Percentiles rank a stretch among this genome's conserved stretches.
Evolutionary conservation across 2,329 filamentous ascomycete species (phyloP).

Genomic region (Pseudocercospora fijiensis): DNA sequence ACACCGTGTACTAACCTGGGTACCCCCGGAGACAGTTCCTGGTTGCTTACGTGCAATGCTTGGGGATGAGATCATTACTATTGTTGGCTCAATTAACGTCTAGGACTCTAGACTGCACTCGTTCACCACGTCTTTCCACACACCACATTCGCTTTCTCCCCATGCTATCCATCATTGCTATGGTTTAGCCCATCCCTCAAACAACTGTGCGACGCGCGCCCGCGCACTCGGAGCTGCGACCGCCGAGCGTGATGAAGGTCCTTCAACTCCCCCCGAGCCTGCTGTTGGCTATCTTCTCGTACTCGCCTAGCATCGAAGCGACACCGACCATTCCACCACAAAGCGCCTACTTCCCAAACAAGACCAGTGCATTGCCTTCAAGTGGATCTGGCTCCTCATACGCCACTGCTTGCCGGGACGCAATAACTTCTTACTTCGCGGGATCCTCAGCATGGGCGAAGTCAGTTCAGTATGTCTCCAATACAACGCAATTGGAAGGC

Average conservation of each 20-base stretch:
- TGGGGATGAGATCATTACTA: neutral
- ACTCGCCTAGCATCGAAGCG: slow-evolving; percentile 1
- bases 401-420: slow-evolving; percentile 14
- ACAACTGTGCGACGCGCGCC: neutral
- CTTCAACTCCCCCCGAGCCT: slow-evolving; percentile 22
- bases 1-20: no score
- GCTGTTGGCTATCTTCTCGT: slow-evolving; percentile 17
- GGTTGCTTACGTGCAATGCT: no score
- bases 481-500: slow-evolving; percentile 17
- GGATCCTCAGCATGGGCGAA: slow-evolving; percentile 7
- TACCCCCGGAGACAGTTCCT: no score
- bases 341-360: neutral
- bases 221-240: neutral
- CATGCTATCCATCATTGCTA: no score
- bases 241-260: slow-evolving; percentile 9
- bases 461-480: slow-evolving; percentile 10
- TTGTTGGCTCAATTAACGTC: neutral
- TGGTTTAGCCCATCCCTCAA: neutral
- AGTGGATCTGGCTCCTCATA: slow-evolving; percentile 12
- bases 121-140: neutral
- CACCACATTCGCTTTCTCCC: slow-evolving; percentile 1
- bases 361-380: neutral
- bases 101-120: neutral
- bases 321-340: neutral
- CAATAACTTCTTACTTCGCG: slow-evolving; percentile 8